Evolutionary conservation across 2,329 filamentous ascomycete genomes (phyloP), one percentile per base, ranked within the genome.

Genomic region (Fonsecaea nubica): DNA sequence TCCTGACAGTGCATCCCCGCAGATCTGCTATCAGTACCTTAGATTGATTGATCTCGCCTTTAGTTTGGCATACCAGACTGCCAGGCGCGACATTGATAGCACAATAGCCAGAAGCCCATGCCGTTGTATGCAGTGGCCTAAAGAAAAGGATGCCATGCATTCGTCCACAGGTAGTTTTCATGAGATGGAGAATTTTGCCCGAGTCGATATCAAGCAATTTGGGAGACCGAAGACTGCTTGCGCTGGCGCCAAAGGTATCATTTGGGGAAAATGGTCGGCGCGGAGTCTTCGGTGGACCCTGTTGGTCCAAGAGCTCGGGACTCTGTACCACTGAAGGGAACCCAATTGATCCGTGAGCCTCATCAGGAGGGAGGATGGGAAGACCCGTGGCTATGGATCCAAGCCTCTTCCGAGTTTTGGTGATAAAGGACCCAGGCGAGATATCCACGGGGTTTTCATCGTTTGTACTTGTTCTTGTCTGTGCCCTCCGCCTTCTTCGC

Each of bases 71-170:
- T 40, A 84, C 83, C 36, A 84, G 71, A 71, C 80, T 83, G 50
- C 82, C 82, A 8, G 80, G 80, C 33, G 81, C 80, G 62, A 83
- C 82, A 68, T 84, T 83, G 66, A 84, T 83, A 18, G 82, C 81
- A 72, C 82, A 84, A 66, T 83, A 83, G 35, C 81, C 82, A 10
- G 81, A 83, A 42, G 80, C 80, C 82, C 82, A 84, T 53, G 80
- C 73, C 42, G 75, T 75, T 33, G 76, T 78, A 32, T 77, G 75
- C 30, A 80, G 75, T 10, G 77, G 79, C 57, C 81, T 77, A 72
- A 83, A 84, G 45, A 80, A 84, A n/a, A 84, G 77, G 58, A 84
- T 83, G 32, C 82, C 82, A 72, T 83, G 81, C 82, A 84, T 84
- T 63, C 82, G 76, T 58, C 82, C 82, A 73, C 81, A 83, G 2